These are phyloP conservation scores for Plasmodium fragile DNA, from an alignment of 169 alveolate species.

Conservation along the genomic window DNA sequence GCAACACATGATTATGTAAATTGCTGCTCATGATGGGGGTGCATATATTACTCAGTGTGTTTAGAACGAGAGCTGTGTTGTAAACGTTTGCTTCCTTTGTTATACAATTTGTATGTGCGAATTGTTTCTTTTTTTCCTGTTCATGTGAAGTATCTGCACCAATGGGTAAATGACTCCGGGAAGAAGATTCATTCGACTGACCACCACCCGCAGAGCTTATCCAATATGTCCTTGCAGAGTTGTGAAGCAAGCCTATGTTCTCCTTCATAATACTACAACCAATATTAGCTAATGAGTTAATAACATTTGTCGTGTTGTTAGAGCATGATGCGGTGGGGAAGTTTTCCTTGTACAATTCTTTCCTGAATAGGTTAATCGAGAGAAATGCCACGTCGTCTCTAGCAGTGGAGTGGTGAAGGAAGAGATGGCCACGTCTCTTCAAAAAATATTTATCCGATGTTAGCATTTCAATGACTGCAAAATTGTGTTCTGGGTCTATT, in stretches of 20 bases:
- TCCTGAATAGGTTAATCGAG: conserved; percentile 32
- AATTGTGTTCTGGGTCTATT: conserved; percentile 51
- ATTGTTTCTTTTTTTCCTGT: background rate
- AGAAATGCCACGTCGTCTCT: conserved; percentile 35
- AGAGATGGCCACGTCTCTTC: conserved; percentile 50
- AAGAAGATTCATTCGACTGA: background rate
- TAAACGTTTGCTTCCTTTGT: conserved; percentile 5
- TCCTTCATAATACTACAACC: conserved; percentile 15
- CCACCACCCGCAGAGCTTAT: background rate
- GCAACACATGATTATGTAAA: conserved; percentile 17
- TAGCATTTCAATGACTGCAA: conserved; percentile 41
- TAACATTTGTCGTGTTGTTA: background rate
- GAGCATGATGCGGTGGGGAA: background rate
- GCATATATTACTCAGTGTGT: conserved; percentile 53
- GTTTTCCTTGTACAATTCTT: conserved; percentile 30
- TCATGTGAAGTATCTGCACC: background rate
- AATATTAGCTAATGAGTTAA: conserved; percentile 18
- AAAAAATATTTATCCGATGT: conserved; percentile 44
- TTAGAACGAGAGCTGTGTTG: conserved; percentile 36
- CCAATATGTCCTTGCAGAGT: background rate
- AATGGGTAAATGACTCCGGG: background rate
- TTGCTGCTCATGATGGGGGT: conserved; percentile 52
- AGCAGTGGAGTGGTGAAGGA: conserved; percentile 21
- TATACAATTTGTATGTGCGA: background rate
- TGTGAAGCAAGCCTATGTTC: background rate